These are phyloP conservation scores for Cyathus striatus DNA, from an alignment of 768 basidiomycete species.

Conservation along the genomic window DNA sequence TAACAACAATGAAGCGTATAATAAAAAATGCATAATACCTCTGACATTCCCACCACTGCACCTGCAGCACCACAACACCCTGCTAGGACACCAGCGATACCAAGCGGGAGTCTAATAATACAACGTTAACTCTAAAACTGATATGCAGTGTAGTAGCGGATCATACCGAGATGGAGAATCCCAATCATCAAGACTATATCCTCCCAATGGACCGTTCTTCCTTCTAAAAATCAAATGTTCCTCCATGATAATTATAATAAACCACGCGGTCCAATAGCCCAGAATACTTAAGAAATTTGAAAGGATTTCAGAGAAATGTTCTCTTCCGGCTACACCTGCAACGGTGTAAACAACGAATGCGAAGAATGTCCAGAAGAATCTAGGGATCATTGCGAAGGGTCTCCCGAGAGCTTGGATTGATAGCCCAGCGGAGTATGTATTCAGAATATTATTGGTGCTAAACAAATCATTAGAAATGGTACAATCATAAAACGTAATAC, in stretches of 20 bases:
- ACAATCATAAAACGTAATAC: background rate
- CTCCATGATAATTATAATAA: background rate
- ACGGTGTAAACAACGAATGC: constrained; percentile 1
- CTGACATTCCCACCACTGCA: background rate
- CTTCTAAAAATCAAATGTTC: constrained; percentile 2
- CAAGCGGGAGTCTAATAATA: background rate
- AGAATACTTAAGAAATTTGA: constrained; percentile 1
- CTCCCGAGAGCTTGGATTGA: constrained; percentile 1
- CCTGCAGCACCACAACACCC: background rate
- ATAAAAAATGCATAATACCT: background rate
- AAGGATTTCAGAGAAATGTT: constrained; percentile 1
- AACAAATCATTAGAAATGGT: background rate
- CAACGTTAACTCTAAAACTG: background rate
- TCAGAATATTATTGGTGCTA: constrained; percentile 1
- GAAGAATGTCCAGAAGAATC: constrained; percentile 2
- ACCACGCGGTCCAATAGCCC: constrained; percentile 2
- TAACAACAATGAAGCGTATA: background rate
- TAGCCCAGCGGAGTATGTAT: constrained; percentile 3
- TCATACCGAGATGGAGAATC: background rate
- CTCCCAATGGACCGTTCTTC: background rate
- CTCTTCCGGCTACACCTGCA: constrained; percentile 1
- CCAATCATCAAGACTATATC: constrained; percentile 1
- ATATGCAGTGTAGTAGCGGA: background rate
- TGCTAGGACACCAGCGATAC: background rate
- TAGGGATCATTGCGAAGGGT: background rate